These are phyloP conservation scores for Acanthamoeba triangularis DNA, from an alignment of 208 protist genomes.

Conservation along the genomic window DNA sequence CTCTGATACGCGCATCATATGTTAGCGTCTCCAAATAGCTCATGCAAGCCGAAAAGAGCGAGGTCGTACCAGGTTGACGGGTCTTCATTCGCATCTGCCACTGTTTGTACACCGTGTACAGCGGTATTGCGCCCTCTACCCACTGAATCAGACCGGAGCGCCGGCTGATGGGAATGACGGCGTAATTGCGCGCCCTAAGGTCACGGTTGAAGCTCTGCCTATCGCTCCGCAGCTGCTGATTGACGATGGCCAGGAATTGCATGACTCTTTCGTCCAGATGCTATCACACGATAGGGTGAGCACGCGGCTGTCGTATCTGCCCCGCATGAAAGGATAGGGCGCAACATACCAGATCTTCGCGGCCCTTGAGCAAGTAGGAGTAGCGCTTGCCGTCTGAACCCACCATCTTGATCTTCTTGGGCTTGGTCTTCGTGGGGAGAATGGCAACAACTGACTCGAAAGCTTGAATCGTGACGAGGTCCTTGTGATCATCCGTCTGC, in stretches of 20 bases:
- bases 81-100: conserved; percentile 78
- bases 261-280: conserved; percentile 91
- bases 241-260: conserved; percentile 88
- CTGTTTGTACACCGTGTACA: conserved; percentile 85
- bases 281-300: not conserved
- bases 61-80: not conserved
- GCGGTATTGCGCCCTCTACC: conserved; percentile 86
- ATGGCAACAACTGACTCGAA: conserved; percentile 78
- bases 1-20: not conserved
- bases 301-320: not conserved
- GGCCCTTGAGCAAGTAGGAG: conserved; percentile 89
- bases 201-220: conserved; percentile 61
- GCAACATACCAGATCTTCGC: conserved; percentile 86
- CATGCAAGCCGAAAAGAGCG: not conserved
- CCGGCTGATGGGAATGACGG: conserved; percentile 85
- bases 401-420: conserved; percentile 85
- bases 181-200: conserved; percentile 81
- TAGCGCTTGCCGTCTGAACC: conserved; percentile 87
- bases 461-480: conserved; percentile 73
- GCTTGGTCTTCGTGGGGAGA: conserved; percentile 89
- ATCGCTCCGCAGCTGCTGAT: conserved; percentile 82
- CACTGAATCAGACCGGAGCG: conserved; percentile 88
- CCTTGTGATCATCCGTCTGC: conserved; percentile 8
- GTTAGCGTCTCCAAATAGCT: not conserved
- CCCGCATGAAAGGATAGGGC: not conserved